phyloP scores from a whole-genome alignment of 2,329 filamentous ascomycete species.

The Aureobasidium sp. region DNA sequence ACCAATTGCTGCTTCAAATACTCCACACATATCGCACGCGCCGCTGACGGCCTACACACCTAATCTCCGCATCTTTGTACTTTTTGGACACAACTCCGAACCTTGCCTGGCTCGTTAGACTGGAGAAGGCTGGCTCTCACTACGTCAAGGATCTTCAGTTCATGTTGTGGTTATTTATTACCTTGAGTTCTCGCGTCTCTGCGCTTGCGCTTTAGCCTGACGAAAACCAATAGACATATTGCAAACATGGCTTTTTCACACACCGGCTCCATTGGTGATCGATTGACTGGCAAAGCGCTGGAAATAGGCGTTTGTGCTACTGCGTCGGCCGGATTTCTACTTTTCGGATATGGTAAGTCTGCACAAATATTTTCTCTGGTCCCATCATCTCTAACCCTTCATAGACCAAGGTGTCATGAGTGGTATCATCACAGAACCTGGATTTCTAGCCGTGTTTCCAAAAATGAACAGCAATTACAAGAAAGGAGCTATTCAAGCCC shows the following conservation, averaged over 20 bases:
- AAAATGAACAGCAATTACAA: constrained; percentile 4
- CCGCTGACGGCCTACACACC: neutral
- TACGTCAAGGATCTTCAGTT: neutral
- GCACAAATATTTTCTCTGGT: too few relatives aligned
- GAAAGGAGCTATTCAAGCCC: neutral
- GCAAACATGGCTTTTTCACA: neutral
- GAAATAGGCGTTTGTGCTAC: constrained; percentile 1
- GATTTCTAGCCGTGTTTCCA: neutral
- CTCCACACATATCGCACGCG: neutral
- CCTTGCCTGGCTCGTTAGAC: too few relatives aligned
- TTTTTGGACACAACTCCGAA: neutral
- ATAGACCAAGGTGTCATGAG: constrained; percentile 12
- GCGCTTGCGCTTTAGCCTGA: too few relatives aligned
- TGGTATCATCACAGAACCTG: constrained; percentile 10
- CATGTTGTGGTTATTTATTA: neutral
- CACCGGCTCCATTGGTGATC: neutral
- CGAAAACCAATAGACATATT: too few relatives aligned
- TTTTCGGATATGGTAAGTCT: neutral
- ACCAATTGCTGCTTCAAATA: neutral
- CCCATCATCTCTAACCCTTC: neutral
- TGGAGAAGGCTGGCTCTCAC: neutral
- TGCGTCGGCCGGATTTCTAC: neutral
- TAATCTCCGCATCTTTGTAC: neutral
- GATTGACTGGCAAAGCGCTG: neutral
- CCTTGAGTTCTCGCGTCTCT: neutral